Evolutionary conservation across 106 monocot genomes (phyloP).

Genomic region (Gastrodia elata): DNA sequence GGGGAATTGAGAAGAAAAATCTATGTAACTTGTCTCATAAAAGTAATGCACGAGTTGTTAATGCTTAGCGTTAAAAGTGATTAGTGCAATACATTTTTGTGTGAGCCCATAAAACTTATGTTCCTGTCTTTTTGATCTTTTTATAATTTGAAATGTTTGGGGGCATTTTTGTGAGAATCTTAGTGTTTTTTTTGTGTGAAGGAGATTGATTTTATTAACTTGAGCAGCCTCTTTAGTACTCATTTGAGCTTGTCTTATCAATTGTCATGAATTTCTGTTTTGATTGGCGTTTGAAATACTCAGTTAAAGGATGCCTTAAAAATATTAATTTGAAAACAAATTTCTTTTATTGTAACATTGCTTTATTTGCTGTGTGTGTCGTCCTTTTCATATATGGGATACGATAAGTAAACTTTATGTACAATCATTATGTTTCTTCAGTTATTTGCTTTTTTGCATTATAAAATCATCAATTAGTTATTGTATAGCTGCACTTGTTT

Average conservation of each 20-base stretch:
- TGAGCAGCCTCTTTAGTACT: not conserved
- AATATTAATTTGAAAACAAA: not conserved
- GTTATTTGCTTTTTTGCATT: not conserved
- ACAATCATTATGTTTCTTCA: not conserved
- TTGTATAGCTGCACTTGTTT: not conserved
- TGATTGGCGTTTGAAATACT: not conserved
- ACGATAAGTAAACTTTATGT: not conserved
- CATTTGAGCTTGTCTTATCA: not conserved
- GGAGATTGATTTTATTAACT: not conserved
- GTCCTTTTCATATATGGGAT: not conserved
- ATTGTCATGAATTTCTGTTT: not conserved
- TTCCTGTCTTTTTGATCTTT: too few species aligned
- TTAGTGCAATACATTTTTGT: too few species aligned
- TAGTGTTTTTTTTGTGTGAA: too few species aligned
- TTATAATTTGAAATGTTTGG: too few species aligned
- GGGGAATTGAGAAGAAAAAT: too few species aligned
- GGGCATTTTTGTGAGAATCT: too few species aligned
- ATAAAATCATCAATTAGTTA: not conserved
- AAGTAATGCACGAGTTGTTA: too few species aligned
- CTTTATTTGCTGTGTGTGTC: not conserved
- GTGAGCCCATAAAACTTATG: too few species aligned
- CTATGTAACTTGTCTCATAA: too few species aligned
- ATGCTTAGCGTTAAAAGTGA: too few species aligned
- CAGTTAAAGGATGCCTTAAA: not conserved
- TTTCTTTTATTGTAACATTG: not conserved